A percentile compares a stretch with the other conserved stretches of the same genome.
phyloP scores from a whole-genome alignment of 108 stramenopile genomes.

The Skeletonema grethae region DNA sequence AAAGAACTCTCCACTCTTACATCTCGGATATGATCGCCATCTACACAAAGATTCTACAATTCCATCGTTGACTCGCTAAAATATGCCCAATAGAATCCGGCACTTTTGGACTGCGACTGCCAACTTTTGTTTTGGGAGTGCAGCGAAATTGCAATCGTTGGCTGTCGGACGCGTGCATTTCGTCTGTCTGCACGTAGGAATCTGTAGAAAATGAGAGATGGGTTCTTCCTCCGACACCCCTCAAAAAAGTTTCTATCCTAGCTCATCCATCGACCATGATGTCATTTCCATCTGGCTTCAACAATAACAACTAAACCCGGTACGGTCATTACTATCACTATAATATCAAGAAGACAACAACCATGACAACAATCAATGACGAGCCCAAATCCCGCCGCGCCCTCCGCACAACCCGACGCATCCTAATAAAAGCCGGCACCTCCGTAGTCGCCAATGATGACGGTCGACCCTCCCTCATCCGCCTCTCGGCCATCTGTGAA shows the following conservation, averaged over 20 bases:
- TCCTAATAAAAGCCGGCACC: slow-evolving; percentile 90
- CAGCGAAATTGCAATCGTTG: background rate
- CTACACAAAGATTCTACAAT: background rate
- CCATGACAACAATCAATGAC: background rate
- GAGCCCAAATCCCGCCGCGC: slow-evolving; percentile 53
- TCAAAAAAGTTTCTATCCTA: background rate
- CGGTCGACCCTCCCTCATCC: slow-evolving; percentile 86
- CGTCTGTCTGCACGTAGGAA: too few relatives aligned
- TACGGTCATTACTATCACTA: too few relatives aligned
- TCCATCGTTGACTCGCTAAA: background rate
- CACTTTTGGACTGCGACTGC: background rate
- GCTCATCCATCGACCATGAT: background rate
- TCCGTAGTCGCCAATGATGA: slow-evolving; percentile 89
- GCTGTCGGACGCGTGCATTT: background rate
- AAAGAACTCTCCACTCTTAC: too few relatives aligned
- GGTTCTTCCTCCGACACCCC: background rate
- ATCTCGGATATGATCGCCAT: background rate
- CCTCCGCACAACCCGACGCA: slow-evolving; percentile 71
- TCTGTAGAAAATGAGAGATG: background rate
- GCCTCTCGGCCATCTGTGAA: slow-evolving; percentile 88
- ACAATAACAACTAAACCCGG: too few relatives aligned
- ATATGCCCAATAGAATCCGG: too few relatives aligned
- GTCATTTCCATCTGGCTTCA: background rate
- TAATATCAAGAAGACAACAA: background rate
- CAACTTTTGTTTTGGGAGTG: background rate